Base-by-base conservation (phyloP, 169 alveolate genomes). In the Cryptosporidium parvum region DNA sequence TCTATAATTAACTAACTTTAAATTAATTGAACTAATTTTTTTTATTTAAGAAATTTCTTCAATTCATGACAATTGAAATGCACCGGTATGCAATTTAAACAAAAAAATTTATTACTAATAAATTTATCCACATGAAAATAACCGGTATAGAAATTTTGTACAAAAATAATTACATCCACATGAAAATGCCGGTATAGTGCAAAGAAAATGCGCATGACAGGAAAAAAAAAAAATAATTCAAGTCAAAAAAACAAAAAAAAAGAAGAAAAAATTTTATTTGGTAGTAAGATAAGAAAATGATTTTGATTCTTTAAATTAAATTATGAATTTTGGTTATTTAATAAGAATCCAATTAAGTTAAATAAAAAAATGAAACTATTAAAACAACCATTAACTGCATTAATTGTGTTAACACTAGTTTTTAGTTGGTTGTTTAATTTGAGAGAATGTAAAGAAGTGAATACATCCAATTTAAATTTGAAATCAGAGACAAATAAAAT, bases 141-240 rank as follows among this genome's bases (percentile, higher is more conserved):
- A 37, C 71, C 71, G 71, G 71, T 65, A 65, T 65, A 65, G 23
- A 18, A 14, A 58, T 26, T 33, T 33, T 65, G 2, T 6, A 14
- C 3, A 7, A 65, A 26, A 65, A 65, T 33, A 65, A 65, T 31
- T 65, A 52, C 71, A 31, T 37, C 51, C 71, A 65, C 71, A 65
- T 65, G 72, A 65, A 65, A 26, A 65, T 33, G 51, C 72, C 72
- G 72, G 72, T 65, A 35, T 21, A 65, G 33, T 65, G 51, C 44
- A 65, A 65, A 65, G 16, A 65, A 65, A 65, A 33, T 65, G 26
- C 31, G 6, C 10, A 35, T 42, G 48, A 37, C 23, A 65, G 14
- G 14, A 56, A 65, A 31, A 65, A 29, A 7, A 26, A 2, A 21
- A 31, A 14, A 14, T 29, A 16, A 31, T 0, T 21, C 0, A 65